Conservation (phyloP, 805 yeast genomes). For the Schwanniomyces vanrijiae region DNA sequence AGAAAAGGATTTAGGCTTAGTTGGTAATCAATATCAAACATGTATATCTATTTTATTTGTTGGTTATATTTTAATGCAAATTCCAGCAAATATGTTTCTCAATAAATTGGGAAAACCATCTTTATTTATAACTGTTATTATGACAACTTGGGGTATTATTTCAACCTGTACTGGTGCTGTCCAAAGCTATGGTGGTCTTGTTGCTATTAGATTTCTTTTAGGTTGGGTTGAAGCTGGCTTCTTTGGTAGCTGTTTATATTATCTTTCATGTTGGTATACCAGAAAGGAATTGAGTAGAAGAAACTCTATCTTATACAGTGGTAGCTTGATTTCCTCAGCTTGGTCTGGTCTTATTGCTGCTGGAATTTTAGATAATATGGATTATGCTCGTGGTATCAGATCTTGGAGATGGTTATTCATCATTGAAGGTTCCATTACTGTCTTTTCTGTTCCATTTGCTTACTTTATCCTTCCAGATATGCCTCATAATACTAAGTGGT, state of each 20-base stretch:
- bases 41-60: slow-evolving; percentile 53
- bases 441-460: slow-evolving; percentile 43
- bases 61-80: slow-evolving; percentile 48
- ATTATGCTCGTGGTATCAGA: slow-evolving; percentile 38
- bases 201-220: slow-evolving; percentile 46
- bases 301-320: slow-evolving; percentile 51
- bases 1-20: slow-evolving; percentile 40
- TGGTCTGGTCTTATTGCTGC: slow-evolving; percentile 56
- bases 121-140: slow-evolving; percentile 46
- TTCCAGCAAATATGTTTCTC: slow-evolving; percentile 49
- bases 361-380: slow-evolving; percentile 47
- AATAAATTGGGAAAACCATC: slow-evolving; percentile 51
- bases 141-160: slow-evolving; percentile 52
- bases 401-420: slow-evolving; percentile 60
- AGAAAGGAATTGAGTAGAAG: slow-evolving; percentile 49
- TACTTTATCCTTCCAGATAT: slow-evolving; percentile 51
- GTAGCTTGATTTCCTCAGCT: slow-evolving; percentile 53
- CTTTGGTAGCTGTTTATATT: slow-evolving; percentile 48
- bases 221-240: slow-evolving; percentile 50
- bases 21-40: slow-evolving; percentile 47
- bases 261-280: slow-evolving; percentile 56
- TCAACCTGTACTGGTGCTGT: slow-evolving; percentile 51
- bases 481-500: slow-evolving; percentile 50
- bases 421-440: slow-evolving; percentile 56
- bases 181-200: slow-evolving; percentile 41